Base-by-base conservation (phyloP, 257 asterid genomes). In the Petunia secreta region DNA sequence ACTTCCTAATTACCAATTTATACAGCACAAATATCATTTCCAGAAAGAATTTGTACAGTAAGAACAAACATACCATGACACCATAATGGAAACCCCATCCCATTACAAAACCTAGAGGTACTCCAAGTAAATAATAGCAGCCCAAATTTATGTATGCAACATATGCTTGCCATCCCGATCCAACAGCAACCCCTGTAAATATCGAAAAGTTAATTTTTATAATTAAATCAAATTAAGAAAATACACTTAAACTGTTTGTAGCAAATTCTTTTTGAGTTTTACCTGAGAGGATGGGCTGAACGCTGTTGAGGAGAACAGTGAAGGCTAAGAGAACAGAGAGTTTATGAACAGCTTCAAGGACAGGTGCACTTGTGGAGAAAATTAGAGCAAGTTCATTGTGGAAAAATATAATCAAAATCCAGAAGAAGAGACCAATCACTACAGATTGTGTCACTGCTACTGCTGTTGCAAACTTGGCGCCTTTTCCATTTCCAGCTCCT, bases 221-320 rank as follows among this genome's bases (percentile, higher is more conserved):
- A 3, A 46, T 7, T 8, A 0, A 9, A 36, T 0, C 0, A 37
- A 13, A 55, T 25, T 5, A 76, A n/a, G 14, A 77, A 16, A 14
- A 3, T 6, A 16, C 5, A 44, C 13, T 34, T 46, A 69, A 25
- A 25, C 25, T 25, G 25, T 25, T 25, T 25, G 58, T 11, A 48
- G 52, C 52, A 48, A 25, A 48, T 48, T 48, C 7, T 46, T 46
- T 4, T 1, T 15, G 36, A 4, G 5, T 62, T 34, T 10, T 80
- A 87, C 91, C 92, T 9, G 93, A 91, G n/a, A 91, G 91, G 80
- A 91, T 82, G 1, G 93, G 91, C 10, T 89, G 95, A 36, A 89
- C 69, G 64, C 95, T 89, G 76, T 89, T 91, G 64, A 89, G 89
- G 64, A 91, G 88, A 43, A 91, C 67, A 4, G 89, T 91, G 63